A percentile compares a stretch with the other conserved stretches of the same genome.
Evolutionary conservation across 345 rosid species (phyloP).

Genomic region (Streptanthus diversifolius): DNA sequence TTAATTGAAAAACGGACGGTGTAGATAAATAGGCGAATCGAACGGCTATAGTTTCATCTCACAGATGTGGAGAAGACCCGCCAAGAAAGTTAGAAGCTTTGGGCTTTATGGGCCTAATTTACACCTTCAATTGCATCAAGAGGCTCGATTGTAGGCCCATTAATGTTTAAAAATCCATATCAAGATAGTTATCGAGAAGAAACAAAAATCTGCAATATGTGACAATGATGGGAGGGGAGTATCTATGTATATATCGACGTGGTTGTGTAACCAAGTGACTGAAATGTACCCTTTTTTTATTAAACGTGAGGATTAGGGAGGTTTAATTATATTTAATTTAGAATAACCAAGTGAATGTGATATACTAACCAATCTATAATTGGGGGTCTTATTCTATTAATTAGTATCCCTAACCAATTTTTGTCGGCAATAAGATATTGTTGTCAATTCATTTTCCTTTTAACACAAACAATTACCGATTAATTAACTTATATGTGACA

Average conservation of each 20-base stretch:
- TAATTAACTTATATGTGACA: not conserved
- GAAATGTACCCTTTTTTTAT: not conserved
- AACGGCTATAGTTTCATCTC: slow-evolving; percentile 14
- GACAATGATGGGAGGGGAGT: not conserved
- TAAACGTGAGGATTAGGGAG: slow-evolving; percentile 22
- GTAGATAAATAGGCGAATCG: slow-evolving; percentile 2
- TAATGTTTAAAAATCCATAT: not conserved
- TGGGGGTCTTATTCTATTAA: slow-evolving; percentile 26
- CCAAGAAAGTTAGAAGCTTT: not conserved
- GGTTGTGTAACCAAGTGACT: not conserved
- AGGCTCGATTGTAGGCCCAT: not conserved
- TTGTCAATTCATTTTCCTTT: slow-evolving; percentile 15
- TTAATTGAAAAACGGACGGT: not conserved
- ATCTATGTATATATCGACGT: not conserved
- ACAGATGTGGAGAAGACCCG: slow-evolving; percentile 7
- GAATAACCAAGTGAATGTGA: slow-evolving; percentile 21
- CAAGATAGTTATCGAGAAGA: not conserved
- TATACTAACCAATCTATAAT: slow-evolving; percentile 30
- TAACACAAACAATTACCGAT: not conserved
- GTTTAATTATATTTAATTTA: slow-evolving; percentile 22
- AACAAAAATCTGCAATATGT: not conserved
- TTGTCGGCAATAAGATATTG: slow-evolving; percentile 23
- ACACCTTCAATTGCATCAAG: not conserved
- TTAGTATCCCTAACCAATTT: slow-evolving; percentile 2
- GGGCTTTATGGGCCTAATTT: slow-evolving; percentile 9